Evolutionary conservation across 1,139 yeast genomes (phyloP).

Genomic region (Suhomyces bribrorum): DNA sequence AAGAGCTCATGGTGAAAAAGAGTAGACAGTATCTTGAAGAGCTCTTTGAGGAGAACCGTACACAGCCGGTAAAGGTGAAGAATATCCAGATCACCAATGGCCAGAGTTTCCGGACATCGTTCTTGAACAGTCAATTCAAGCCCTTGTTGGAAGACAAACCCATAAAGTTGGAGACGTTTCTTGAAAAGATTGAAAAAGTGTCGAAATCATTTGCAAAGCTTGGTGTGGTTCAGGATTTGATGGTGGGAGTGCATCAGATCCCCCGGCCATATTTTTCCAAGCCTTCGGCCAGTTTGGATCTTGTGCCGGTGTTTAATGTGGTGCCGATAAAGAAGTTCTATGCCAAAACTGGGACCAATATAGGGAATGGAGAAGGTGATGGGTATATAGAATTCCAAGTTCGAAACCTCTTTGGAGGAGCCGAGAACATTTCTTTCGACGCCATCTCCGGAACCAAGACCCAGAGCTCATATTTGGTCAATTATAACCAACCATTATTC

Average conservation of each 20-base stretch:
- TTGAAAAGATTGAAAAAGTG: conserved; percentile 43
- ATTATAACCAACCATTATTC: conserved; percentile 61
- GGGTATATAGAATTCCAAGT: conserved; percentile 80
- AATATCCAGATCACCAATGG: conserved; percentile 59
- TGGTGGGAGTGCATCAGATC: conserved; percentile 40
- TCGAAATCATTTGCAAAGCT: conserved; percentile 43
- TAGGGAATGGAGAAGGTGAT: conserved; percentile 95
- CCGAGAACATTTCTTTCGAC: conserved; percentile 74
- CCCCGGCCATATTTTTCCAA: conserved; percentile 26
- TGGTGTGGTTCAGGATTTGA: conserved; percentile 48
- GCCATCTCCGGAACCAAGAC: conserved; percentile 82
- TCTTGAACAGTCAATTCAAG: conserved; percentile 53
- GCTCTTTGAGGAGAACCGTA: conserved; percentile 41
- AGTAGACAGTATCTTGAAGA: conserved; percentile 41
- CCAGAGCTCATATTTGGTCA: conserved; percentile 66
- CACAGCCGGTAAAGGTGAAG: conserved; percentile 46
- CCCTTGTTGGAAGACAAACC: conserved; percentile 46
- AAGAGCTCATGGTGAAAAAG: conserved; percentile 39
- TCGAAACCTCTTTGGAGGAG: conserved; percentile 84
- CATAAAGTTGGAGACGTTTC: conserved; percentile 37
- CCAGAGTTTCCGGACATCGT: conserved; percentile 50
- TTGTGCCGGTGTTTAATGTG: conserved; percentile 59
- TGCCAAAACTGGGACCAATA: conserved; percentile 89
- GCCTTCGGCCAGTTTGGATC: conserved; percentile 31
- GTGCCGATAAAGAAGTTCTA: conserved; percentile 65